phyloP scores from a whole-genome alignment of 805 yeast species.

The Debaryomyces hansenii region DNA sequence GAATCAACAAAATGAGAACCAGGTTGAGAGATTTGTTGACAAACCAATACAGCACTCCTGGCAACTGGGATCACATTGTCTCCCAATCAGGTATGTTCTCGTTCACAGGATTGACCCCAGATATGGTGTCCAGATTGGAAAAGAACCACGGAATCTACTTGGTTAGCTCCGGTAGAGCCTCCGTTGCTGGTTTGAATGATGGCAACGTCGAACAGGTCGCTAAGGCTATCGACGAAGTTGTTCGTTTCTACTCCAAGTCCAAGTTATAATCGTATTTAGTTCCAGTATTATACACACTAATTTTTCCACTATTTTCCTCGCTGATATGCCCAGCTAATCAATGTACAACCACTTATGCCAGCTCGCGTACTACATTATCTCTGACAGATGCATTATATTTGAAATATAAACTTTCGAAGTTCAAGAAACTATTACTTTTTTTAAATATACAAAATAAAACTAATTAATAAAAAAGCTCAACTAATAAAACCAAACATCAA shows the following conservation, averaged over 20 bases:
- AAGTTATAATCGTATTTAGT: slow-evolving; percentile 14
- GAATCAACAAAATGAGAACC: slow-evolving; percentile 79
- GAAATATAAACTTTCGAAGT: slow-evolving; percentile 1
- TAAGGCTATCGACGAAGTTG: slow-evolving; percentile 76
- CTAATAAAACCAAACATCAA: not conserved
- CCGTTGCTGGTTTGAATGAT: slow-evolving; percentile 89
- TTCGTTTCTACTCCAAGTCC: slow-evolving; percentile 33
- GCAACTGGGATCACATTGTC: slow-evolving; percentile 89
- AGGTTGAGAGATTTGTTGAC: slow-evolving; percentile 61
- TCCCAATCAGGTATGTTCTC: slow-evolving; percentile 96
- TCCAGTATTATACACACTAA: not conserved
- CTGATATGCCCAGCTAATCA: not conserved
- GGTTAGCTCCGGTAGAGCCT: slow-evolving; percentile 83
- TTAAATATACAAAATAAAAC: slow-evolving; percentile 1
- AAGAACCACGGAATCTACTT: slow-evolving; percentile 78
- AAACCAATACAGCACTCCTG: slow-evolving; percentile 66
- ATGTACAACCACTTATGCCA: not conserved
- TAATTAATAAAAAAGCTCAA: not conserved
- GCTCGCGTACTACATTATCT: not conserved
- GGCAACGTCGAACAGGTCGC: slow-evolving; percentile 79
- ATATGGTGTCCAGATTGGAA: slow-evolving; percentile 77
- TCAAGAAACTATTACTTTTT: not conserved
- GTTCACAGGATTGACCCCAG: slow-evolving; percentile 79
- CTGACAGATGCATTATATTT: slow-evolving; percentile 2
- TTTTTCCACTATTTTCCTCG: not conserved